These are phyloP conservation scores for Corymbia citriodora DNA, from an alignment of 441 rosid species.

Conservation along the genomic window DNA sequence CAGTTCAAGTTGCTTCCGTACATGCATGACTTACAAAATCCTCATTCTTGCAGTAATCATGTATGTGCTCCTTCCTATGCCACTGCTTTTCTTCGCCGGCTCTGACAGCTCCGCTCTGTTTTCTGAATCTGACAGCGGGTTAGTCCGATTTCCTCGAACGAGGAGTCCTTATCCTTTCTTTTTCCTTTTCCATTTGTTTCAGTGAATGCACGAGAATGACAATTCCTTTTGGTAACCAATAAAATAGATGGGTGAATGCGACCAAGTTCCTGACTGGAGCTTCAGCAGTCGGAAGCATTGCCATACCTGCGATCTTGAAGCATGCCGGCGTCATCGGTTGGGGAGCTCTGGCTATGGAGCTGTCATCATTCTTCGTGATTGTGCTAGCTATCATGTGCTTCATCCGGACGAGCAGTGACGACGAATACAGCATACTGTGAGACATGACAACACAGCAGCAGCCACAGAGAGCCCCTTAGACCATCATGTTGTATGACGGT, in stretches of 20 bases:
- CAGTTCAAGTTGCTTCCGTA: neutral
- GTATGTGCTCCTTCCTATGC: conserved; percentile 96
- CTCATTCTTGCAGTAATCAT: conserved; percentile 48
- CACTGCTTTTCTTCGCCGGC: conserved; percentile 79
- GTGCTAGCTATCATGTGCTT: conserved; percentile 62
- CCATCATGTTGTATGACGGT: neutral
- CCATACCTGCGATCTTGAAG: conserved; percentile 83
- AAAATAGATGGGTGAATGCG: conserved; percentile 71
- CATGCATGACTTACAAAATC: neutral
- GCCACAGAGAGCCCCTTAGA: neutral
- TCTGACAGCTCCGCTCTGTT: conserved; percentile 58
- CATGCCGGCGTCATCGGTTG: conserved; percentile 91
- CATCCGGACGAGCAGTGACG: conserved; percentile 39
- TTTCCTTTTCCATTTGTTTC: neutral
- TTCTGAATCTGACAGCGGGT: conserved; percentile 65
- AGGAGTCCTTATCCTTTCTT: neutral
- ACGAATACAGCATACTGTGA: conserved; percentile 50
- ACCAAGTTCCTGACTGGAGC: conserved; percentile 95
- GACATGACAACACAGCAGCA: neutral
- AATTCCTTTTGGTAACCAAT: neutral
- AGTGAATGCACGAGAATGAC: neutral
- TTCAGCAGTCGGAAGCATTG: conserved; percentile 86
- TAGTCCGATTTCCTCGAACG: neutral
- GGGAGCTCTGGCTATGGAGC: conserved; percentile 87
- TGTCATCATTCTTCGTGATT: conserved; percentile 67